Evolutionary conservation across 768 basidiomycete genomes (phyloP).

Genomic region (Mycena indigotica): DNA sequence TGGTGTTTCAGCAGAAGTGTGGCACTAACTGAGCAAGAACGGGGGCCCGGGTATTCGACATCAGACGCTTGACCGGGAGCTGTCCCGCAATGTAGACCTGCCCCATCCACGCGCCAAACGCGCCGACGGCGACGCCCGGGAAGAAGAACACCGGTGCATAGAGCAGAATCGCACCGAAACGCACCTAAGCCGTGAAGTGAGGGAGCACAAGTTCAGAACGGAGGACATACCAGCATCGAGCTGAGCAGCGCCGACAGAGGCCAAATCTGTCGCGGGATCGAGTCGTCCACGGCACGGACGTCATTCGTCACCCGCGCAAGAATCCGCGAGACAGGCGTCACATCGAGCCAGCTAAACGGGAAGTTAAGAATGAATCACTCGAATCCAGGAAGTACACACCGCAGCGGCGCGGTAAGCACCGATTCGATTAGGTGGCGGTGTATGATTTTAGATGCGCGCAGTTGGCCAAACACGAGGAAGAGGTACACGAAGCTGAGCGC

Average conservation of each 20-base stretch:
- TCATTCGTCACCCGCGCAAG: slow-evolving; percentile 70
- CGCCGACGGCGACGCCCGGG: slow-evolving; percentile 44
- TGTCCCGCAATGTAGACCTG: slow-evolving; percentile 49
- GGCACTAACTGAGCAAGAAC: slow-evolving; percentile 42
- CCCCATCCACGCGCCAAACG: slow-evolving; percentile 47
- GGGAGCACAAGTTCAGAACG: background rate
- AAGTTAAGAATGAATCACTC: background rate
- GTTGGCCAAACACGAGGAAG: slow-evolving; percentile 47
- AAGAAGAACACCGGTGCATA: slow-evolving; percentile 45
- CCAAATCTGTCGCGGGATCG: slow-evolving; percentile 32
- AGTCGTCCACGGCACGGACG: slow-evolving; percentile 59
- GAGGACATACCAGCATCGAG: slow-evolving; percentile 44
- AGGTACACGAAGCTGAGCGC: slow-evolving; percentile 32
- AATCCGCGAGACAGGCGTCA: slow-evolving; percentile 53
- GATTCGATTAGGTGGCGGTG: slow-evolving; percentile 56
- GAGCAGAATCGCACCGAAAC: slow-evolving; percentile 41
- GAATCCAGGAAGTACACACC: slow-evolving; percentile 38
- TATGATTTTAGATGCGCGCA: slow-evolving; percentile 57
- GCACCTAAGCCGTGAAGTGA: background rate
- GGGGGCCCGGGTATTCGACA: slow-evolving; percentile 41
- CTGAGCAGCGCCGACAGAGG: slow-evolving; percentile 32
- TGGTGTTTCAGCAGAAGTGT: slow-evolving; percentile 18
- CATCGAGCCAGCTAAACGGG: slow-evolving; percentile 47
- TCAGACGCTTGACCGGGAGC: slow-evolving; percentile 49
- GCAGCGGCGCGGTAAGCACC: slow-evolving; percentile 59